Conservation (phyloP, 2,329 filamentous ascomycete species). For the Fusarium penzigii region DNA sequence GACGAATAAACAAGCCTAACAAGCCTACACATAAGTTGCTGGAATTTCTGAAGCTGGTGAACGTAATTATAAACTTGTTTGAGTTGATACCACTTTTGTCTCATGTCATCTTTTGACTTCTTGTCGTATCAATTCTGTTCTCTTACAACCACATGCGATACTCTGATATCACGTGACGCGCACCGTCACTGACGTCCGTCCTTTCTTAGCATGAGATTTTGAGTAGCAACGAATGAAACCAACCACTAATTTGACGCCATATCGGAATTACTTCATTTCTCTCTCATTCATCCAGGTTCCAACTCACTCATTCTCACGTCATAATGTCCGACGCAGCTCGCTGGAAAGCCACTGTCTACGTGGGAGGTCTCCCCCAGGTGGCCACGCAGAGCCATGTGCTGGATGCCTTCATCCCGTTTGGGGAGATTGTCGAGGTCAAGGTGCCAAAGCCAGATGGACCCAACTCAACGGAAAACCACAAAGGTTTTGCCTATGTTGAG, state of each 20-base stretch:
- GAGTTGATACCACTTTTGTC: too few relatives aligned
- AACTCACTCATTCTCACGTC: constrained; percentile 1
- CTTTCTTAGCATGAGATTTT: not conserved
- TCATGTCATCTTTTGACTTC: too few relatives aligned
- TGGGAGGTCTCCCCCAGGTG: constrained; percentile 80
- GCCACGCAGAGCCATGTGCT: constrained; percentile 77
- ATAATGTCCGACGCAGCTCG: constrained; percentile 79
- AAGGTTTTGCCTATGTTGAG: constrained; percentile 96
- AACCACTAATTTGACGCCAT: constrained; percentile 4
- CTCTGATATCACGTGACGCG: not conserved
- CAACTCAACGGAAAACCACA: constrained; percentile 75
- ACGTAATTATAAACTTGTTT: too few relatives aligned
- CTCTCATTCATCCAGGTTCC: not conserved
- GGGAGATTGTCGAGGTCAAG: constrained; percentile 89
- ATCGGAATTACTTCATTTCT: constrained; percentile 1
- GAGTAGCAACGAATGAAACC: not conserved
- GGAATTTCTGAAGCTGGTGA: too few relatives aligned
- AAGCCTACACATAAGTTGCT: too few relatives aligned
- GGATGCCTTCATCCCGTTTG: constrained; percentile 94
- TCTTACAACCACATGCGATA: too few relatives aligned
- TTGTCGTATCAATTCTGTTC: too few relatives aligned
- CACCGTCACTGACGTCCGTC: not conserved
- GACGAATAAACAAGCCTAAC: too few relatives aligned
- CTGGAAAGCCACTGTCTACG: constrained; percentile 89
- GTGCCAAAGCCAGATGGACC: constrained; percentile 85